Evolutionary conservation across 306 rosid species (phyloP).

Genomic region (Hylodesmum podocarpum): DNA sequence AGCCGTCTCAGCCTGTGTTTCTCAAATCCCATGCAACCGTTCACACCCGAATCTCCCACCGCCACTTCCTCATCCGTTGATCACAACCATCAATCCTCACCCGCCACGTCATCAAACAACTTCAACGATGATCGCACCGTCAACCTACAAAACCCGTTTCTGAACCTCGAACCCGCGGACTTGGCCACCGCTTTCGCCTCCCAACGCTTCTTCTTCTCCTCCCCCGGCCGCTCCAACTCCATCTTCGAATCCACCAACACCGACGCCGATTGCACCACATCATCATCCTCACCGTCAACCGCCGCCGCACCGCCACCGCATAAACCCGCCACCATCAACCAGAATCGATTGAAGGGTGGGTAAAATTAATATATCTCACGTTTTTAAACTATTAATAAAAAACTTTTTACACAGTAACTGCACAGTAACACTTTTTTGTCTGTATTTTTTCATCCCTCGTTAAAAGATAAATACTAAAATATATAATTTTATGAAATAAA

Average conservation of each 20-base stretch:
- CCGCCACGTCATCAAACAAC: constrained; percentile 40
- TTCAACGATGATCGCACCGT: constrained; percentile 39
- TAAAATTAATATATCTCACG: too few relatives aligned
- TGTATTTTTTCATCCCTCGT: too few relatives aligned
- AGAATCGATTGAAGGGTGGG: too few relatives aligned
- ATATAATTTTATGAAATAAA: too few relatives aligned
- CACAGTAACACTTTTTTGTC: too few relatives aligned
- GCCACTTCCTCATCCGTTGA: background rate
- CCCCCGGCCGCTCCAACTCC: constrained; percentile 96
- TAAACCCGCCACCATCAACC: background rate
- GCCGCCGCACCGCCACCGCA: background rate
- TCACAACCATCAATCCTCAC: constrained; percentile 26
- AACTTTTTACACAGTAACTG: too few relatives aligned
- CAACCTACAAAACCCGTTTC: background rate
- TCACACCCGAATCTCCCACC: constrained; percentile 23
- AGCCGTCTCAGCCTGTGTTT: constrained; percentile 63
- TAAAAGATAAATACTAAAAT: too few relatives aligned
- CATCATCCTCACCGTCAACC: background rate
- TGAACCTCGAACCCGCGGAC: constrained; percentile 17
- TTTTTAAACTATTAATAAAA: too few relatives aligned
- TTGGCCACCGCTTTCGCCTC: constrained; percentile 81
- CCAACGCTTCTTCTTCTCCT: constrained; percentile 90
- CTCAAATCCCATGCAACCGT: constrained; percentile 50
- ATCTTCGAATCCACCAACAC: constrained; percentile 57
- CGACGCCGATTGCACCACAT: constrained; percentile 8